A percentile compares a stretch with the other conserved stretches of the same genome.
phyloP scores from a whole-genome alignment of 306 rosid genomes.

The Quillaja saponaria region DNA sequence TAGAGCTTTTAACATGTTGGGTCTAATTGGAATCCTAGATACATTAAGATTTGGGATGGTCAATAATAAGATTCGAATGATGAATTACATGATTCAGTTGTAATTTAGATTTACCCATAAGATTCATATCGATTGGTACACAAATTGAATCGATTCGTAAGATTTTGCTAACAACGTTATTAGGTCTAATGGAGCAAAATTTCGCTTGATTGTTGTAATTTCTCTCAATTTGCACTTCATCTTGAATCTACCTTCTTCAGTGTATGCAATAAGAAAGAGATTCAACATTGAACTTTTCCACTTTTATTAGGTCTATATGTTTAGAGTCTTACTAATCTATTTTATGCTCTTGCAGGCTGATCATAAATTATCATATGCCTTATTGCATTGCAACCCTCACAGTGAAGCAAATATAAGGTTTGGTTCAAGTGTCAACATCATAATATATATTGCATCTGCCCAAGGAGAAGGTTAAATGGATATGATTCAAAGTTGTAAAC shows the following conservation, averaged over 20 bases:
- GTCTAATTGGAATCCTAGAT: too few relatives aligned
- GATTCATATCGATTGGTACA: too few relatives aligned
- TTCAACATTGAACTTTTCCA: constrained; percentile 2
- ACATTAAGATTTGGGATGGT: too few relatives aligned
- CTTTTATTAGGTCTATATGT: constrained; percentile 15
- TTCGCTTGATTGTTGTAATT: constrained; percentile 4
- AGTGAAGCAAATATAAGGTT: constrained; percentile 94
- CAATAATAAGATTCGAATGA: too few relatives aligned
- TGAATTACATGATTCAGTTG: too few relatives aligned
- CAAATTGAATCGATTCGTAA: too few relatives aligned
- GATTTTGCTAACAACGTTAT: too few relatives aligned
- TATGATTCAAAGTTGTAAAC: too few relatives aligned
- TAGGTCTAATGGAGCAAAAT: constrained; percentile 4
- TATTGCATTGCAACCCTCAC: constrained; percentile 76
- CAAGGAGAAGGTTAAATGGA: constrained; percentile 23
- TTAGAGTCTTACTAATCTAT: constrained; percentile 17
- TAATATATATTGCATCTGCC: constrained; percentile 37
- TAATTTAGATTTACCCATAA: too few relatives aligned
- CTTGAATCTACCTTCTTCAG: constrained; percentile 13
- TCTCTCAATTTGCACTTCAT: constrained; percentile 7
- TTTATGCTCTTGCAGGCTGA: constrained; percentile 76
- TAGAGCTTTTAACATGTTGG: too few relatives aligned
- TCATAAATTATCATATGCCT: constrained; percentile 84
- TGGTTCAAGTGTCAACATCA: constrained; percentile 55
- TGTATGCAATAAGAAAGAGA: constrained; percentile 3